These are phyloP conservation scores for Tetracentron sinense DNA, from an alignment of 164 flowering plant species.

Conservation along the genomic window DNA sequence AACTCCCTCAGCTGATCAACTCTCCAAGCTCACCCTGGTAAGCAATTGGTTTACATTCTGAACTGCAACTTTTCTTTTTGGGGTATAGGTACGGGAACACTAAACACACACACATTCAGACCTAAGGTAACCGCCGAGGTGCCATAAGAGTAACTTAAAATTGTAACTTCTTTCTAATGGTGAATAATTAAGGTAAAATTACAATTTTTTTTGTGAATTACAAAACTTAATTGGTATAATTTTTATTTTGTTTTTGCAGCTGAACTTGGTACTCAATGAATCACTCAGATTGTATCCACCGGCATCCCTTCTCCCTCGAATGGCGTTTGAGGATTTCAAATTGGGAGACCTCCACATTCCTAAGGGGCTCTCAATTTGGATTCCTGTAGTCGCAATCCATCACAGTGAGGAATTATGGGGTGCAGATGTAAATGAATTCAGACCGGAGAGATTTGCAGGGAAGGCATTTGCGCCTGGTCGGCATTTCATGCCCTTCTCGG, in stretches of 20 bases:
- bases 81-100: no score
- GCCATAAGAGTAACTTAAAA: no score
- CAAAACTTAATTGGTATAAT: not conserved
- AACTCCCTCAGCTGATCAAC: constrained; percentile 19
- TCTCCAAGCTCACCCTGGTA: constrained; percentile 25
- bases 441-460: constrained; percentile 15
- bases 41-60: not conserved
- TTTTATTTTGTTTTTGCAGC: constrained; percentile 12
- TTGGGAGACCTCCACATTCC: constrained; percentile 28
- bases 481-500: constrained; percentile 17
- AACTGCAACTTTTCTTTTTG: no score
- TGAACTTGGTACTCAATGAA: constrained; percentile 28
- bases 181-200: not conserved
- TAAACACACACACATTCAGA: no score
- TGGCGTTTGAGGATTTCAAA: constrained; percentile 17
- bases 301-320: constrained; percentile 19
- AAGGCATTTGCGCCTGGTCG: constrained; percentile 6
- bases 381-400: constrained; percentile 22
- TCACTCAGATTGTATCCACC: constrained; percentile 31
- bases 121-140: no score
- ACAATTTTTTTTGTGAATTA: not conserved
- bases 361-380: constrained; percentile 18
- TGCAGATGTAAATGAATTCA: constrained; percentile 21
- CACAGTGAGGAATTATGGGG: constrained; percentile 25
- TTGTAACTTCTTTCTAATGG: no score